These are phyloP conservation scores for Lasiodiplodia sp. DNA, from an alignment of 2,329 filamentous ascomycete genomes.

Conservation along the genomic window DNA sequence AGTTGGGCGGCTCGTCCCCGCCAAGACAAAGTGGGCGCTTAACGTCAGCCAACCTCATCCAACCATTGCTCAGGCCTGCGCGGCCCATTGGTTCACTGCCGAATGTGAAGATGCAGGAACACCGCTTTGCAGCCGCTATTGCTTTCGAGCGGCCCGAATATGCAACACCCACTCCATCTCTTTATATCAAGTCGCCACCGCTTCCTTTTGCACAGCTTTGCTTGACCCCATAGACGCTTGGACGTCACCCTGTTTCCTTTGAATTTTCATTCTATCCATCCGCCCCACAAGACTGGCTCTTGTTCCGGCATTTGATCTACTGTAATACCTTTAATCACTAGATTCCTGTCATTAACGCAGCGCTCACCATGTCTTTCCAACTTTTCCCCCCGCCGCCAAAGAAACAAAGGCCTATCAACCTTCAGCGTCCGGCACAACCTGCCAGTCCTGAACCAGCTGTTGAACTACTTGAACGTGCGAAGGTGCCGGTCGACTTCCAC, in stretches of 20 bases:
- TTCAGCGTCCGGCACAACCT: constrained; percentile 39
- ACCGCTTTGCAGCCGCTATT: constrained; percentile 40
- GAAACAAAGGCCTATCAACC: constrained; percentile 42
- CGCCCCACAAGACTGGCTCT: constrained; percentile 27
- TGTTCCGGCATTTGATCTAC: neutral
- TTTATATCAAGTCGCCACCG: constrained; percentile 20
- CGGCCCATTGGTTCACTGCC: constrained; percentile 10
- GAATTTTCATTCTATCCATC: constrained; percentile 10
- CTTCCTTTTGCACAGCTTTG: constrained; percentile 1
- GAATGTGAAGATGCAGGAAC: constrained; percentile 22
- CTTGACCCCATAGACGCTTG: constrained; percentile 8
- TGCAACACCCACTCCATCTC: constrained; percentile 1
- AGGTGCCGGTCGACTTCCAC: constrained; percentile 45
- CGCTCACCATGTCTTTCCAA: constrained; percentile 38
- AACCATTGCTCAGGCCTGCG: neutral
- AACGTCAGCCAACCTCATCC: constrained; percentile 15
- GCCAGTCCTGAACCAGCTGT: constrained; percentile 41
- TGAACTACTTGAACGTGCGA: constrained; percentile 42
- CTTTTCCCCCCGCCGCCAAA: constrained; percentile 49
- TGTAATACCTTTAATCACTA: constrained; percentile 27
- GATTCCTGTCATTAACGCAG: neutral
- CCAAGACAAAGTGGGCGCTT: constrained; percentile 26
- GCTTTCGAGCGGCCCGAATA: constrained; percentile 32
- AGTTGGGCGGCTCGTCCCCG: constrained; percentile 17
- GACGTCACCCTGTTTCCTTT: constrained; percentile 4